Evolutionary conservation across 352 stramenopile genomes (phyloP).

Genomic region (Globisporangium abappressorium): DNA sequence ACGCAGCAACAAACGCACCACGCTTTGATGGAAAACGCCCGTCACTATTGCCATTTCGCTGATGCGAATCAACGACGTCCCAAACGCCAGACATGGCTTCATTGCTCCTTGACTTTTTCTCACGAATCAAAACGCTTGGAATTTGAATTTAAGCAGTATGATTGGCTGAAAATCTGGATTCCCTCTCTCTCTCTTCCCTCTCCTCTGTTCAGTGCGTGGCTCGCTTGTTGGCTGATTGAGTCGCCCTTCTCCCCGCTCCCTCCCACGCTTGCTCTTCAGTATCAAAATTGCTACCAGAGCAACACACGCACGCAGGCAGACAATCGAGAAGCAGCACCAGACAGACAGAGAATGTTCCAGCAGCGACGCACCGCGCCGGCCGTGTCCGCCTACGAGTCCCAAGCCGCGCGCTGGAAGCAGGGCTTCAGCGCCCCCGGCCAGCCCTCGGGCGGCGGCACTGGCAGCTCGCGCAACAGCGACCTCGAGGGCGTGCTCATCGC

Average conservation of each 20-base stretch:
- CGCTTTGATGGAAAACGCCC: not conserved
- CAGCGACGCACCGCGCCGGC: slow-evolving; percentile 26
- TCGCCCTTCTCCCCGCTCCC: not conserved
- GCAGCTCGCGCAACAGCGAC: slow-evolving; percentile 36
- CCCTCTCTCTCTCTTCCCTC: not conserved
- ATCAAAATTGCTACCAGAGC: not conserved
- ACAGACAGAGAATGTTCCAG: slow-evolving; percentile 15
- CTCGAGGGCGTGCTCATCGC: slow-evolving; percentile 67
- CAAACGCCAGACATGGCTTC: slow-evolving; percentile 4
- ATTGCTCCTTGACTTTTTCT: not conserved
- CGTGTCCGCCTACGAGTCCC: slow-evolving; percentile 64
- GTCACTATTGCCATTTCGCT: not conserved
- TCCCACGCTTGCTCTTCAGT: not conserved
- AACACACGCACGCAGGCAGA: not conserved
- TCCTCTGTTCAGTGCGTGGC: not conserved
- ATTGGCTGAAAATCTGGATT: slow-evolving; percentile 4
- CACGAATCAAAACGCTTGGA: not conserved
- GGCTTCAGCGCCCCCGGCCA: slow-evolving; percentile 36
- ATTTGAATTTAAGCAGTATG: not conserved
- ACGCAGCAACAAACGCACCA: not conserved
- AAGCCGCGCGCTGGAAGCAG: slow-evolving; percentile 74
- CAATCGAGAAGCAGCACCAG: not conserved
- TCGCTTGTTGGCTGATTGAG: slow-evolving; percentile 1
- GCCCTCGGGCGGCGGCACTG: slow-evolving; percentile 6
- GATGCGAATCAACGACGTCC: slow-evolving; percentile 7